Evolutionary conservation across 176 grass and related monocot genomes (phyloP), one percentile per base, ranked within the genome.

Genomic region (Typha latifolia): DNA sequence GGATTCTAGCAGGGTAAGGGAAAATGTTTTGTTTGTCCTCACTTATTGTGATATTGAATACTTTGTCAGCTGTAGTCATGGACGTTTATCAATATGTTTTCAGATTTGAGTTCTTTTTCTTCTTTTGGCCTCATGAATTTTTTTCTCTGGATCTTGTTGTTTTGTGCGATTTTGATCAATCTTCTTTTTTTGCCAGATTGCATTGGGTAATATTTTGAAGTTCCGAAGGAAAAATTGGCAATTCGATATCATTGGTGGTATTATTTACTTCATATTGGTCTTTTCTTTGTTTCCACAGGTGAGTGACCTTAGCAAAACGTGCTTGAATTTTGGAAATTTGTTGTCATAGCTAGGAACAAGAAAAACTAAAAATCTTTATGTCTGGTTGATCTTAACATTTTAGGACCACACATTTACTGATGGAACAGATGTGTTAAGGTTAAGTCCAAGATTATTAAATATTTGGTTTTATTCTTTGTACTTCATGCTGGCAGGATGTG

Each of bases 251-350:
- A 99, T 99, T 71, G 94, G 94, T 76, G 94, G 94, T 61, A 81
- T 86, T 78, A 85, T 93, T 47, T 99, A 99, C 80, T 99, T 99
- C 11, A 63, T 99, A 63, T 70, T 99, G 73, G 89, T 93, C 59
- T 93, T 93, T 79, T 99, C 94, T 43, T 93, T 99, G 94, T 93
- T 99, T 81, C 89, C 86, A 23, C 94, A 99, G 94, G 94, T 93
- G 53, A 84, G 77, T 66, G 23, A n/a, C 13, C 76, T 59, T 59
- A 22, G 4, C 32, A 34, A 34, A 34, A 34, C 4, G 32, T 34
- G 32, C 32, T 34, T 34, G 32, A 34, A 34, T 34, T 34, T 3
- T 34, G 3, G 3, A 34, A 34, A 34, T 34, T 34, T 34, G 32
- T 34, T 5, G 5, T 34, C 32, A 34, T 34, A 34, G 32, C 1